phyloP scores from a whole-genome alignment of 1,139 yeast genomes.

The Lodderomyces pseudojiufengensis region DNA sequence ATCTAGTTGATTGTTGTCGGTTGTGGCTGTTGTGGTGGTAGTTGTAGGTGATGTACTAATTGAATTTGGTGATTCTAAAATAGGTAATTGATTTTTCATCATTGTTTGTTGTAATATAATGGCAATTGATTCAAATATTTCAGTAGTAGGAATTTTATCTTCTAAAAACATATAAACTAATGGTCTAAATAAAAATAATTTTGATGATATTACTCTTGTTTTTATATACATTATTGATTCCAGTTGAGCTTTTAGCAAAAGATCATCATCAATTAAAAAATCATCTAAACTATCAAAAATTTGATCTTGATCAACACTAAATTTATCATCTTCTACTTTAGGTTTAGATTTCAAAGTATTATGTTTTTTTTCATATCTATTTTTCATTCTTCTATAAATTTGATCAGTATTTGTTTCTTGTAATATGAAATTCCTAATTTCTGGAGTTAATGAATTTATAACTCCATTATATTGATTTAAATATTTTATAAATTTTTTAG shows the following conservation, averaged over 20 bases:
- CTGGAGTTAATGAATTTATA: constrained; percentile 35
- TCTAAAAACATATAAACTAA: constrained; percentile 32
- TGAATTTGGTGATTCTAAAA: constrained; percentile 3
- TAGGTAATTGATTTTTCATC: no score
- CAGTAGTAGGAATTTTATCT: constrained; percentile 26
- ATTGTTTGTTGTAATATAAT: constrained; percentile 14
- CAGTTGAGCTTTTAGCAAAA: constrained; percentile 33
- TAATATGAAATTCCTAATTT: constrained; percentile 31
- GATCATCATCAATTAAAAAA: constrained; percentile 33
- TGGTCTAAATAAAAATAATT: constrained; percentile 34
- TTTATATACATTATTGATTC: constrained; percentile 41
- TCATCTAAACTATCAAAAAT: constrained; percentile 29
- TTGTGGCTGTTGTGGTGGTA: constrained; percentile 1
- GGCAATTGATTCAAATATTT: constrained; percentile 24
- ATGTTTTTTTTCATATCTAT: constrained; percentile 19
- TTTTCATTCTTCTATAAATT: constrained; percentile 29
- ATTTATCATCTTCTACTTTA: constrained; percentile 14
- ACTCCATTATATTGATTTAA: constrained; percentile 41
- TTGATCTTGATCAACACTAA: constrained; percentile 7
- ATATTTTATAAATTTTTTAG: constrained; percentile 34
- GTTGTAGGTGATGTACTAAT: constrained; percentile 6
- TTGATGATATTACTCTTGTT: constrained; percentile 34
- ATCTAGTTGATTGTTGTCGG: constrained; percentile 11
- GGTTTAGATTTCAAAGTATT: constrained; percentile 15
- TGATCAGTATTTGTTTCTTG: constrained; percentile 35